phyloP scores from a whole-genome alignment of 805 yeast species.

The Candida endomychidarum region DNA sequence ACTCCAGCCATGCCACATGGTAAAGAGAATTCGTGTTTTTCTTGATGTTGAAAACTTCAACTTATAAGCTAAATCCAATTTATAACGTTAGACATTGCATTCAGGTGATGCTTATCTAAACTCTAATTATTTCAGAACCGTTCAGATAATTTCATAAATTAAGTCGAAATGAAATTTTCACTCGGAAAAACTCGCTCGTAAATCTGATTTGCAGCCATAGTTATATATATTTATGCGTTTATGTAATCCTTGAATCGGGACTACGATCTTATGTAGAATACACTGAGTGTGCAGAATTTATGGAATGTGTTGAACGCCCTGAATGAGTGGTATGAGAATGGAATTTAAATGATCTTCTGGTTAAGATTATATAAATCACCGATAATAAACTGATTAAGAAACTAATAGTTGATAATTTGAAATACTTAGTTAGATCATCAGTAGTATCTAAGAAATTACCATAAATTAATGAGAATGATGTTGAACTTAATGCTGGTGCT shows the following conservation, averaged over 20 bases:
- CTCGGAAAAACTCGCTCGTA: not conserved
- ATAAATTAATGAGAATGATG: slow-evolving; percentile 65
- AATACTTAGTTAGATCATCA: slow-evolving; percentile 27
- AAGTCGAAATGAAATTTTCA: not conserved
- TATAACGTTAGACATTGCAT: too few relatives aligned
- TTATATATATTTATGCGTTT: too few relatives aligned
- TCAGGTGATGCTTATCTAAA: too few relatives aligned
- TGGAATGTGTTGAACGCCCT: not conserved
- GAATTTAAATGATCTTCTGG: not conserved
- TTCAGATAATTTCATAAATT: not conserved
- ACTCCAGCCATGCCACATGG: not conserved
- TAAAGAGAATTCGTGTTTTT: not conserved
- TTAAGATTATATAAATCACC: slow-evolving; percentile 4
- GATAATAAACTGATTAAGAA: slow-evolving; percentile 25
- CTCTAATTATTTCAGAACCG: too few relatives aligned
- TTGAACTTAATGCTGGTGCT: slow-evolving; percentile 83
- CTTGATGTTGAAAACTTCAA: too few relatives aligned
- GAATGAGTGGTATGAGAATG: not conserved
- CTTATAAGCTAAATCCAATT: too few relatives aligned
- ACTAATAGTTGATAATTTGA: slow-evolving; percentile 25
- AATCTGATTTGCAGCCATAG: not conserved
- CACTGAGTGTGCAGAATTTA: too few relatives aligned
- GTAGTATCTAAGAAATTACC: slow-evolving; percentile 58
- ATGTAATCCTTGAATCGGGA: too few relatives aligned
- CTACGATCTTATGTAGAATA: too few relatives aligned